A percentile compares a stretch with the other conserved stretches of the same genome.
These are phyloP conservation scores for Solanum sejunctum DNA, from an alignment of 257 asterid genomes.

Conservation along the genomic window DNA sequence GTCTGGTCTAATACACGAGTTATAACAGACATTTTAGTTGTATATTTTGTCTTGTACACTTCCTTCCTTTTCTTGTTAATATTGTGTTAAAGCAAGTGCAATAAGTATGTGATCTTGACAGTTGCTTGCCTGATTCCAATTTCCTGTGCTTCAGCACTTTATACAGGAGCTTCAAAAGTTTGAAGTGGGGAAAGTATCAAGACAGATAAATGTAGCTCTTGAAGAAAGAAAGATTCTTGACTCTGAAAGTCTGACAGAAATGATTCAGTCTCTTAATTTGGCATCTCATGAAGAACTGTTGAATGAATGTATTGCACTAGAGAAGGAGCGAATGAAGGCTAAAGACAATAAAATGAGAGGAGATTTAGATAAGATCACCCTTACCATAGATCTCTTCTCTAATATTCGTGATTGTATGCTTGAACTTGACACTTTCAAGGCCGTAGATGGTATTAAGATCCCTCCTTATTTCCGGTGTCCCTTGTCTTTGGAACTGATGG, in stretches of 20 bases:
- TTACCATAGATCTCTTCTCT: slow-evolving; percentile 31
- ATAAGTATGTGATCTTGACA: not conserved
- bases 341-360: slow-evolving; percentile 21
- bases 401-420: slow-evolving; percentile 41
- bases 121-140: slow-evolving; percentile 7
- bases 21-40: not conserved
- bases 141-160: slow-evolving; percentile 24
- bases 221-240: slow-evolving; percentile 34
- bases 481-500: slow-evolving; percentile 68
- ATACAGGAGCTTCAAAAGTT: slow-evolving; percentile 47
- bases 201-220: slow-evolving; percentile 38
- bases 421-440: slow-evolving; percentile 31
- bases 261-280: slow-evolving; percentile 42
- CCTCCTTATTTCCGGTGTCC: slow-evolving; percentile 75
- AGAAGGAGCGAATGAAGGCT: slow-evolving; percentile 61
- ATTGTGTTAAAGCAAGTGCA: not conserved
- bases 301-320: slow-evolving; percentile 64
- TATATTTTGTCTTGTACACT: not conserved
- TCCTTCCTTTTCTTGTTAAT: not conserved
- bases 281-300: slow-evolving; percentile 49
- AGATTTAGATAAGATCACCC: slow-evolving; percentile 26
- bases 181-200: slow-evolving; percentile 42
- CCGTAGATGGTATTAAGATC: slow-evolving; percentile 35
- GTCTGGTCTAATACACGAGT: slow-evolving; percentile 17
- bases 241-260: slow-evolving; percentile 25